Conservation (phyloP, 768 basidiomycete species). For the Leccinum variicolor region DNA sequence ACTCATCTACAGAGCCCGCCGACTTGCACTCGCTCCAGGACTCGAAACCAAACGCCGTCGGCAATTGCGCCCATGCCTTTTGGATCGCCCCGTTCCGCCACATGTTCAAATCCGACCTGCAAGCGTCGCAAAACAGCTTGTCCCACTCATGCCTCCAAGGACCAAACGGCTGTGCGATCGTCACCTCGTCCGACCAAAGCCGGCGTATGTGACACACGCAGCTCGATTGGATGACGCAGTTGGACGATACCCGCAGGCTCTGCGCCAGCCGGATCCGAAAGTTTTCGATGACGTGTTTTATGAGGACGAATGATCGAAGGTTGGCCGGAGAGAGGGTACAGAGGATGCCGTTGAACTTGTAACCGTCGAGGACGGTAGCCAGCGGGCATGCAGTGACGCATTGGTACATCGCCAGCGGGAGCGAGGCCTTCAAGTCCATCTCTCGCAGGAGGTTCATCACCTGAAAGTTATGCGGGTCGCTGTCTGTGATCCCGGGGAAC, state of each 20-base stretch:
- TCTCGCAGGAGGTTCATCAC: slow-evolving; percentile 16
- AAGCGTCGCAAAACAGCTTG: slow-evolving; percentile 9
- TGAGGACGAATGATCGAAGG: slow-evolving; percentile 7
- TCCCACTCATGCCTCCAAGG: slow-evolving; percentile 16
- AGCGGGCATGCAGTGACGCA: slow-evolving; percentile 6
- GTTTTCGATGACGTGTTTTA: slow-evolving; percentile 3
- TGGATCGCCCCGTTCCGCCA: slow-evolving; percentile 2
- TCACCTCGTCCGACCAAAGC: slow-evolving; percentile 7
- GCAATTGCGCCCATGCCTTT: slow-evolving; percentile 14
- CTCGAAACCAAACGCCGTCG: slow-evolving; percentile 6
- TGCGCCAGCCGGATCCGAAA: not conserved
- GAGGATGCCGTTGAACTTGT: not conserved
- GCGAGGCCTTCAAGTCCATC: slow-evolving; percentile 1
- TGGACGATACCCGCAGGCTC: not conserved
- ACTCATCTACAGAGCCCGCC: not conserved
- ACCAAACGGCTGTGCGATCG: slow-evolving; percentile 1
- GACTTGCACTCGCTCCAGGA: not conserved
- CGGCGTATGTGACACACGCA: not conserved
- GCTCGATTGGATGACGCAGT: slow-evolving; percentile 1
- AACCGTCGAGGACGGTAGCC: slow-evolving; percentile 5
- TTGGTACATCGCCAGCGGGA: slow-evolving; percentile 14
- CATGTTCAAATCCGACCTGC: not conserved
- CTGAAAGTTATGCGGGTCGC: slow-evolving; percentile 16
- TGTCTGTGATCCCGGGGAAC: not conserved
- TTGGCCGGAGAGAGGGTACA: slow-evolving; percentile 3